phyloP scores from a whole-genome alignment of 169 alveolate species.

The Cryptosporidium bovis region DNA sequence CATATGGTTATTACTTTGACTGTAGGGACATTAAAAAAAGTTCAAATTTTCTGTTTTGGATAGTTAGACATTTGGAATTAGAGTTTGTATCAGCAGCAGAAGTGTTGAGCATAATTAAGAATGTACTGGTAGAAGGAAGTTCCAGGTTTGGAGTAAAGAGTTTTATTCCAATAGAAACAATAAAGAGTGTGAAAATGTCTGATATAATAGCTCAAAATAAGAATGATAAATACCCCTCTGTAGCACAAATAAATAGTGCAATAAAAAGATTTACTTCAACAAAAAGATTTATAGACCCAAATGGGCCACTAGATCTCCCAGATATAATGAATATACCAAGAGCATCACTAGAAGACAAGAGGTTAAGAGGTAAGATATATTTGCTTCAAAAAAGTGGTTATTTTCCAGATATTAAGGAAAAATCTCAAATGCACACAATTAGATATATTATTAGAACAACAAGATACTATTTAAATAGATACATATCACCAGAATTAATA shows the following conservation, averaged over 20 bases:
- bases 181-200: neutral
- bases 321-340: constrained; percentile 11
- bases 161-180: constrained; percentile 4
- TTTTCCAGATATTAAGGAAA: constrained; percentile 27
- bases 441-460: constrained; percentile 58
- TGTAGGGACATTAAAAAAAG: constrained; percentile 29
- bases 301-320: constrained; percentile 49
- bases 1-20: constrained; percentile 54
- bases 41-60: constrained; percentile 61
- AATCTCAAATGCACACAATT: constrained; percentile 19
- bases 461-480: constrained; percentile 42
- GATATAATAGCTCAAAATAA: constrained; percentile 12
- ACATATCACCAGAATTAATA: constrained; percentile 33
- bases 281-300: neutral
- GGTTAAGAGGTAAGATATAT: constrained; percentile 2
- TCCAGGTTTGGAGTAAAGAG: constrained; percentile 12
- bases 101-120: neutral
- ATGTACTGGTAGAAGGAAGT: constrained; percentile 9
- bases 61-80: constrained; percentile 22
- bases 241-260: constrained; percentile 51
- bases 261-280: constrained; percentile 38
- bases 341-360: constrained; percentile 17
- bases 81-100: constrained; percentile 9
- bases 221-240: constrained; percentile 45
- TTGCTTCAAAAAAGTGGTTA: constrained; percentile 51